These are phyloP conservation scores for Candida michaelii DNA, from an alignment of 805 yeast genomes.

Conservation along the genomic window DNA sequence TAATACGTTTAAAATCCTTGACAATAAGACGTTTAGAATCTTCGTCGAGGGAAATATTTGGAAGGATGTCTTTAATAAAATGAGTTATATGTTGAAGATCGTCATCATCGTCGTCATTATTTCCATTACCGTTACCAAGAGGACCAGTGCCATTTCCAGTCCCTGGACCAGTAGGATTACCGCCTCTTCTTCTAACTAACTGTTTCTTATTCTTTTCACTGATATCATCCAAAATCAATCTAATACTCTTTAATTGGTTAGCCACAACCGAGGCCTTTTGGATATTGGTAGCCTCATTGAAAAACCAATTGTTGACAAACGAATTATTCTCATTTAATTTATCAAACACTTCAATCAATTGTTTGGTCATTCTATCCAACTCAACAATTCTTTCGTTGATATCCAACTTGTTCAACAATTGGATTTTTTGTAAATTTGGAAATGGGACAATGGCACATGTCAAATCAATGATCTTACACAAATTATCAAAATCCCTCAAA, in stretches of 20 bases:
- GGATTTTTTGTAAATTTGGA: constrained; percentile 42
- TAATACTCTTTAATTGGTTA: constrained; percentile 52
- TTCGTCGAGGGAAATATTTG: constrained; percentile 31
- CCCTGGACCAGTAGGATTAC: constrained; percentile 27
- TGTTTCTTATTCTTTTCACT: constrained; percentile 24
- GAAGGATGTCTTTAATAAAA: constrained; percentile 37
- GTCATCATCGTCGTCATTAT: constrained; percentile 38
- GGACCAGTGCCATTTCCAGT: constrained; percentile 41
- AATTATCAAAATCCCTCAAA: constrained; percentile 14
- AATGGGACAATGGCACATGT: constrained; percentile 53
- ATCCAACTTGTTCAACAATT: constrained; percentile 33
- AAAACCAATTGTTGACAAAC: constrained; percentile 45
- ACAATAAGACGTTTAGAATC: constrained; percentile 41
- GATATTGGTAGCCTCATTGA: constrained; percentile 47
- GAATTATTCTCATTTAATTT: constrained; percentile 30
- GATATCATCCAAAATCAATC: constrained; percentile 49
- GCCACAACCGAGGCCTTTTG: constrained; percentile 58
- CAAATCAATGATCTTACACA: constrained; percentile 42
- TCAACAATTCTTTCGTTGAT: constrained; percentile 32
- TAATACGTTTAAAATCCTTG: constrained; percentile 56
- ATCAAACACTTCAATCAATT: constrained; percentile 39
- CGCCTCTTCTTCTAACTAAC: constrained; percentile 29
- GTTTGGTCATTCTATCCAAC: constrained; percentile 30
- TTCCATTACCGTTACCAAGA: constrained; percentile 23
- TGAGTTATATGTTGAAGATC: constrained; percentile 37